Conservation (phyloP, 2,329 filamentous ascomycete genomes). For the Verruconis gallopava region DNA sequence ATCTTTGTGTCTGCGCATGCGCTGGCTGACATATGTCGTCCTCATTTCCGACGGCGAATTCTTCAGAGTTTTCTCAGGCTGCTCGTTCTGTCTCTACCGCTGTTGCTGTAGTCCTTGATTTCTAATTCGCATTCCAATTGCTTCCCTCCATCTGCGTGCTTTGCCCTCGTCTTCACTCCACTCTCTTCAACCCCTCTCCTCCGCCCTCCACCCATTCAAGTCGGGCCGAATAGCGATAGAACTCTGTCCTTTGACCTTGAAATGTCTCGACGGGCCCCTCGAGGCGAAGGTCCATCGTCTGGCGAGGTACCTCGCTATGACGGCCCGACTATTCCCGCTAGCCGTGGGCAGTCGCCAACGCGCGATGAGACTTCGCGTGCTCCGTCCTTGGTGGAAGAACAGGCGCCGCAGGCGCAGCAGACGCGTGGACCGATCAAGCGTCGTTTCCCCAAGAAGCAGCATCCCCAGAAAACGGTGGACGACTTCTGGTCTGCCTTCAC, state of each 20-base stretch:
- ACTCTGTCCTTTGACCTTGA: neutral
- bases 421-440: neutral
- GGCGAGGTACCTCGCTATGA: neutral
- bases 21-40: too few species aligned
- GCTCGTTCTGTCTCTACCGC: too few species aligned
- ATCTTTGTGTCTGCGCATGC: too few species aligned
- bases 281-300: slow-evolving; percentile 4
- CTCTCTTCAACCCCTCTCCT: too few species aligned
- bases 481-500: slow-evolving; percentile 61
- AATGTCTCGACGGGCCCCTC: neutral
- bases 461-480: slow-evolving; percentile 55
- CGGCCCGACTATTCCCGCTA: slow-evolving; percentile 5
- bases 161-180: too few species aligned
- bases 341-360: slow-evolving; percentile 4
- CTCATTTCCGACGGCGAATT: too few species aligned
- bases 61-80: too few species aligned
- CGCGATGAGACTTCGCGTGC: slow-evolving; percentile 1
- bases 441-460: slow-evolving; percentile 23
- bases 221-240: too few species aligned
- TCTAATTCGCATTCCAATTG: too few species aligned
- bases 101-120: too few species aligned
- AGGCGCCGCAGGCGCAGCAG: slow-evolving; percentile 2
- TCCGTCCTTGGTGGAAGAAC: neutral
- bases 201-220: too few species aligned
- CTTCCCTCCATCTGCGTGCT: too few species aligned